Percentiles rank a stretch among this genome's conserved stretches.
phyloP scores from a whole-genome alignment of 345 rosid species.

The Salix caprea region DNA sequence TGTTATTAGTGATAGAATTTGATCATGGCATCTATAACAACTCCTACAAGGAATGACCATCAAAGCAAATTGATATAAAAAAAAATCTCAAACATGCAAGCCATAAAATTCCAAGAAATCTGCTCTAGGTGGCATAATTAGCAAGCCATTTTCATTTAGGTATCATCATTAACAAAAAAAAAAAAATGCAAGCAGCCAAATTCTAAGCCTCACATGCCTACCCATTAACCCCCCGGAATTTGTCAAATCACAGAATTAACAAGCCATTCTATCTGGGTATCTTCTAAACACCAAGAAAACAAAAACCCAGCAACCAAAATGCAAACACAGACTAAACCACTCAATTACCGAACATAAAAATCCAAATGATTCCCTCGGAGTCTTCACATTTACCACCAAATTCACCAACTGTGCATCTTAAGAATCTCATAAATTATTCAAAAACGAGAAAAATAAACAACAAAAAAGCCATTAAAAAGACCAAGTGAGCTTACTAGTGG shows the following conservation, averaged over 20 bases:
- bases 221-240: not conserved
- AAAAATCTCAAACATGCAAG: not conserved
- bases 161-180: not conserved
- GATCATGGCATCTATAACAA: not conserved
- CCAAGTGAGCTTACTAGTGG: conserved; percentile 13
- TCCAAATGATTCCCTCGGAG: not conserved
- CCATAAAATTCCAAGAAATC: not conserved
- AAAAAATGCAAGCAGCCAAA: not conserved
- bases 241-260: not conserved
- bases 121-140: not conserved
- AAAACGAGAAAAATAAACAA: not conserved
- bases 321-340: not conserved
- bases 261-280: not conserved
- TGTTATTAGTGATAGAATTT: not conserved
- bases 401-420: not conserved
- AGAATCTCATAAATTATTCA: not conserved
- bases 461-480: conserved; percentile 1
- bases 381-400: not conserved
- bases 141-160: not conserved
- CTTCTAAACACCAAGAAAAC: not conserved
- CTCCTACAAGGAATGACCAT: not conserved
- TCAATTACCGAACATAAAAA: not conserved
- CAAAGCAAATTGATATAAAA: not conserved
- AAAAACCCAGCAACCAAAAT: not conserved
- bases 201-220: not conserved